Evolutionary conservation across 805 yeast genomes (phyloP).

Genomic region (Vanderwaltozyma verrucispora): DNA sequence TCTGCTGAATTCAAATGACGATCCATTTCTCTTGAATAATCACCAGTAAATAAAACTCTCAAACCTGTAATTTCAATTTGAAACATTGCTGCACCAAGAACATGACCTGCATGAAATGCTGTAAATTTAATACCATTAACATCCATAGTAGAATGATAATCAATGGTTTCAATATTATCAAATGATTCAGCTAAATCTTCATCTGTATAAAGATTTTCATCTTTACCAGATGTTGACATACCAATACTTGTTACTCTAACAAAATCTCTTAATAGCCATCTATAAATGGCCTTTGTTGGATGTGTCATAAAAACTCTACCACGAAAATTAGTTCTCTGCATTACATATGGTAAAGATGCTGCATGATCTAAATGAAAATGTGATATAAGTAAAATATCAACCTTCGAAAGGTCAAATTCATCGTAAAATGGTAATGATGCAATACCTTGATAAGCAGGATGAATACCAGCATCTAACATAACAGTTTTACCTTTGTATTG

Average conservation of each 20-base stretch:
- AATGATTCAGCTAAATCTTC: constrained; percentile 83
- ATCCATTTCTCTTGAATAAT: constrained; percentile 90
- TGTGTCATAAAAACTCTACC: constrained; percentile 99
- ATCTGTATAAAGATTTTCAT: constrained; percentile 66
- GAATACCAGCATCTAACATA: constrained; percentile 97
- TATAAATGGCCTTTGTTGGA: constrained; percentile 95
- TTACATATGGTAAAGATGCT: constrained; percentile 93
- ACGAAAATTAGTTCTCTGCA: constrained; percentile 90
- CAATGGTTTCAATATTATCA: constrained; percentile 86
- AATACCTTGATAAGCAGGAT: constrained; percentile 87
- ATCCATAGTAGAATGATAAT: constrained; percentile 91
- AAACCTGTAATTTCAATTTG: constrained; percentile 90
- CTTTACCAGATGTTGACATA: constrained; percentile 30
- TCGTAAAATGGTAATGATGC: constrained; percentile 92
- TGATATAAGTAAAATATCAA: constrained; percentile 78
- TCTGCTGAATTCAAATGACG: constrained; percentile 94
- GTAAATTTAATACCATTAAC: constrained; percentile 92
- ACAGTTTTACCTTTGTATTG: constrained; percentile 90
- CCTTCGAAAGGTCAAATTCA: constrained; percentile 80
- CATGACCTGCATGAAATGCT: constrained; percentile 99
- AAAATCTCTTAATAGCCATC: constrained; percentile 91
- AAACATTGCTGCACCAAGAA: constrained; percentile 97
- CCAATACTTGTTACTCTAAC: constrained; percentile 73
- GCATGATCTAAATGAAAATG: constrained; percentile 98
- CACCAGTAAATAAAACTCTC: constrained; percentile 87